Conservation (phyloP, 1,139 yeast genomes). For the Schizosaccharomyces versatilis region DNA sequence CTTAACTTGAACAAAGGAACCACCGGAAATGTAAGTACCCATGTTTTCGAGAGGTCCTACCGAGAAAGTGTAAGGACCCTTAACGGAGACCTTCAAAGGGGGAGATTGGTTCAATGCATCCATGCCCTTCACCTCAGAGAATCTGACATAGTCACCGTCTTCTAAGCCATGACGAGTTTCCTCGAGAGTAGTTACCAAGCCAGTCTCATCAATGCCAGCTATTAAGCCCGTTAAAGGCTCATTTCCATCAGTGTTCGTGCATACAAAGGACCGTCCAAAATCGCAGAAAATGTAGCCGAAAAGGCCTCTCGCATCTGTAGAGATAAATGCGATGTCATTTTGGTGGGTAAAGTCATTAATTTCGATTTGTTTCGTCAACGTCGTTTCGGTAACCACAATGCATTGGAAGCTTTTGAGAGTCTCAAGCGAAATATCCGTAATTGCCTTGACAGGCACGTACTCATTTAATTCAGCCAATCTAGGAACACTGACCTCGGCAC, state of each 20-base stretch:
- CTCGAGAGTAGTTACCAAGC: slow-evolving; percentile 78
- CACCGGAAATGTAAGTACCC: slow-evolving; percentile 52
- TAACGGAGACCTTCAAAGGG: slow-evolving; percentile 44
- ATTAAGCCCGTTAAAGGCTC: slow-evolving; percentile 63
- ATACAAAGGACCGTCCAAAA: slow-evolving; percentile 59
- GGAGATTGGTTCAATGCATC: slow-evolving; percentile 27
- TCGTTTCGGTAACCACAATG: slow-evolving; percentile 57
- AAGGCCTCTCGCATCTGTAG: slow-evolving; percentile 66
- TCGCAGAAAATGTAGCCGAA: slow-evolving; percentile 82
- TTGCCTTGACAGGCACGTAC: slow-evolving; percentile 69
- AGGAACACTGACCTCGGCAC: slow-evolving; percentile 48
- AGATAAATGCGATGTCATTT: slow-evolving; percentile 52
- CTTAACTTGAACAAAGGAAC: slow-evolving; percentile 79
- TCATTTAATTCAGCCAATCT: slow-evolving; percentile 62
- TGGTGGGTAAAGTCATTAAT: slow-evolving; percentile 58
- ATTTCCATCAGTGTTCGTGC: slow-evolving; percentile 76
- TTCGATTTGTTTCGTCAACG: slow-evolving; percentile 51
- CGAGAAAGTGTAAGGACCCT: slow-evolving; percentile 78
- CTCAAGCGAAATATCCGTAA: slow-evolving; percentile 26
- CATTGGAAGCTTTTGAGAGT: slow-evolving; percentile 45
- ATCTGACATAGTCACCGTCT: slow-evolving; percentile 77
- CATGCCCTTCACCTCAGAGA: slow-evolving; percentile 63
- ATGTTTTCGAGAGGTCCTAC: slow-evolving; percentile 28
- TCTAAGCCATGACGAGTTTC: slow-evolving; percentile 83
- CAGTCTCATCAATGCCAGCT: slow-evolving; percentile 63